Base-by-base conservation (phyloP, 139 green algal genomes). In the Spirogloea muscicola region DNA sequence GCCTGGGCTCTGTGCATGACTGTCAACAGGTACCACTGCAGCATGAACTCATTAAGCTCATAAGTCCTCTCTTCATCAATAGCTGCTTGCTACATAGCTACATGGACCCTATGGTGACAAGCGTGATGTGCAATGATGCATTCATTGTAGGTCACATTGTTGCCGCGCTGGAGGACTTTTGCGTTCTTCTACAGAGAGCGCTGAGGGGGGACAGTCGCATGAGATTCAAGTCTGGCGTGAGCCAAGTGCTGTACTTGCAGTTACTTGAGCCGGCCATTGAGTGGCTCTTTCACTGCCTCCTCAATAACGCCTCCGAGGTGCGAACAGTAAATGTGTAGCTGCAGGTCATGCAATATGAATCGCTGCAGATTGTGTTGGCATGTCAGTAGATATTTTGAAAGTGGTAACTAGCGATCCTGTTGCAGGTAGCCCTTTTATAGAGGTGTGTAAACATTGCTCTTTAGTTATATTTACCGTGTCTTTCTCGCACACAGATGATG, bases 241-340 rank as follows among this genome's bases (percentile, higher is more conserved):
- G 7, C 16, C 52, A 25, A 10, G 9, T 18, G 18, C 49, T 74
- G 7, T 74, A 74, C 36, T 27, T 74, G 48, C 7, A 39, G 7
- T 27, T 74, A 49, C 33, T 74, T 18, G 65, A 74, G 16, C 65
- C 65, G 21, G 49, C 65, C 34, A 16, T 74, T 6, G 49, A 74
- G 49, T 73, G 21, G 21, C 31, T 74, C 13, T 7, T 74, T 6
- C 55, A 74, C 49, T 42, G 16, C 48, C 13, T 74, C 21, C 65
- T 74, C 49, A 66, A 44, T 18, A 18, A 68, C 65, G 65, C 65
- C 18, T 74, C 65, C 33, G 49, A 36, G 27, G 55, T 64, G 31
- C 13, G 43, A n/a, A n/a, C n/a, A n/a, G n/a, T n/a, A n/a, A n/a
- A n/a, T n/a, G n/a, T n/a, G n/a, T n/a, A n/a, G n/a, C n/a, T n/a